Evolutionary conservation across 768 basidiomycete genomes (phyloP).

Genomic region (Tricholoma terreum): DNA sequence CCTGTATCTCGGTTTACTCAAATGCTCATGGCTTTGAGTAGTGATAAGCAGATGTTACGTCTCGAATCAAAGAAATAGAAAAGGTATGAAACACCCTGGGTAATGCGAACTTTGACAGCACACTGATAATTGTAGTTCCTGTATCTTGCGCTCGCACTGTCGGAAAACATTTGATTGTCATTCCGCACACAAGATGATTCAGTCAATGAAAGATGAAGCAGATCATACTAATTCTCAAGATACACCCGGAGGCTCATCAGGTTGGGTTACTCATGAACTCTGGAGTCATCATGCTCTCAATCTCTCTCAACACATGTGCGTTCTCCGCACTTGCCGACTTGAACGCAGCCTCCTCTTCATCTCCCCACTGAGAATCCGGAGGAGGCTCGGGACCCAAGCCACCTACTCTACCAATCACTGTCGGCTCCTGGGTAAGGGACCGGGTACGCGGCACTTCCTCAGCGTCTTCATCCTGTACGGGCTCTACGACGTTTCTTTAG

Average conservation of each 20-base stretch:
- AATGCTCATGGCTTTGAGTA: no score
- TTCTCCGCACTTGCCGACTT: slow-evolving; percentile 19
- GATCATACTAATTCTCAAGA: neutral
- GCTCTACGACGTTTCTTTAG: neutral
- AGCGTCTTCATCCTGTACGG: neutral
- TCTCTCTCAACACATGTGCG: slow-evolving; percentile 18
- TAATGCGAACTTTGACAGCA: no score
- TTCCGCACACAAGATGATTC: neutral
- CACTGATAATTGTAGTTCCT: no score
- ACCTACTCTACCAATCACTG: no score
- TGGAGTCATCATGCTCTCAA: slow-evolving; percentile 25
- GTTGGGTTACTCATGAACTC: slow-evolving; percentile 18
- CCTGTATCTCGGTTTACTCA: no score
- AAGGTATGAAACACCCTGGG: no score
- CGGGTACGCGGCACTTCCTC: neutral
- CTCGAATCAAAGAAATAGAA: no score
- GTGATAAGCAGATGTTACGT: no score
- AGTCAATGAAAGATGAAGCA: neutral
- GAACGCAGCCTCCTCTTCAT: slow-evolving; percentile 18
- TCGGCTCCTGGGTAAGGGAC: neutral
- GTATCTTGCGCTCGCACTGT: neutral
- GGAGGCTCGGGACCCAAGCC: neutral
- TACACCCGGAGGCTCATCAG: neutral
- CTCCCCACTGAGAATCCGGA: slow-evolving; percentile 5
- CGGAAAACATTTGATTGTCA: neutral